Percentiles rank a stretch among this genome's conserved stretches.
Conservation (phyloP, 2,329 filamentous ascomycete species). For the Aurifilum marmelostoma region DNA sequence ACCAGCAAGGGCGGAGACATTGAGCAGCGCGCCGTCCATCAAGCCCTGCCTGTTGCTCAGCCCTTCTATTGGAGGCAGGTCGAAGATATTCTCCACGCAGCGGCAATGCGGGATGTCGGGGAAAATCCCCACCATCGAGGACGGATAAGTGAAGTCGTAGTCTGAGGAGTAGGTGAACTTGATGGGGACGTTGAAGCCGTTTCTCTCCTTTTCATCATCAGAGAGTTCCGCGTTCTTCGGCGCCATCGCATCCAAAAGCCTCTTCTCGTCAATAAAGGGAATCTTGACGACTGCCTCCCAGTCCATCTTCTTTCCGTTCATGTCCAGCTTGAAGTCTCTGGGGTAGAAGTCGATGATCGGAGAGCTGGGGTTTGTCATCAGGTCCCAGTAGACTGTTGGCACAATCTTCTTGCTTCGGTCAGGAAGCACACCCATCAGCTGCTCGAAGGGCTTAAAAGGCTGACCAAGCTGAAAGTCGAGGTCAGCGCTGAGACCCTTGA, state of each 20-base stretch:
- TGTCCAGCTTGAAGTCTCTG: conserved; percentile 93
- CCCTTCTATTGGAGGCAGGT: conserved; percentile 89
- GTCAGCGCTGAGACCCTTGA: conserved; percentile 82
- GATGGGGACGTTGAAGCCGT: conserved; percentile 87
- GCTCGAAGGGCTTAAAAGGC: conserved; percentile 92
- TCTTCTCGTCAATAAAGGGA: conserved; percentile 93
- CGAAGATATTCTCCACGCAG: conserved; percentile 95
- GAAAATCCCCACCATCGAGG: conserved; percentile 86
- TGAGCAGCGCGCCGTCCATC: conserved; percentile 81
- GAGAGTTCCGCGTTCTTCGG: conserved; percentile 79
- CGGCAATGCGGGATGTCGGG: conserved; percentile 85
- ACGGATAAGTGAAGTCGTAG: conserved; percentile 81
- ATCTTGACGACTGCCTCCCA: conserved; percentile 99
- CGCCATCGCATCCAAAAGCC: conserved; percentile 82
- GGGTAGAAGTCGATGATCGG: conserved; percentile 99
- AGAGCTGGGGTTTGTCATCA: conserved; percentile 90
- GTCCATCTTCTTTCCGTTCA: conserved; percentile 99
- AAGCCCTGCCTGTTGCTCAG: conserved; percentile 83
- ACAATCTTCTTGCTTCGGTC: conserved; percentile 98
- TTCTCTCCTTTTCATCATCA: conserved; percentile 77
- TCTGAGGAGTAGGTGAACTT: conserved; percentile 88
- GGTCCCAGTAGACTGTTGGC: conserved; percentile 79
- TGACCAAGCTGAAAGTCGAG: conserved; percentile 93
- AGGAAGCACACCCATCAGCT: conserved; percentile 96
- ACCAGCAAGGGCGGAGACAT: conserved; percentile 81